phyloP scores from a whole-genome alignment of 441 rosid genomes.

The Pelargonium fulgidum region DNA sequence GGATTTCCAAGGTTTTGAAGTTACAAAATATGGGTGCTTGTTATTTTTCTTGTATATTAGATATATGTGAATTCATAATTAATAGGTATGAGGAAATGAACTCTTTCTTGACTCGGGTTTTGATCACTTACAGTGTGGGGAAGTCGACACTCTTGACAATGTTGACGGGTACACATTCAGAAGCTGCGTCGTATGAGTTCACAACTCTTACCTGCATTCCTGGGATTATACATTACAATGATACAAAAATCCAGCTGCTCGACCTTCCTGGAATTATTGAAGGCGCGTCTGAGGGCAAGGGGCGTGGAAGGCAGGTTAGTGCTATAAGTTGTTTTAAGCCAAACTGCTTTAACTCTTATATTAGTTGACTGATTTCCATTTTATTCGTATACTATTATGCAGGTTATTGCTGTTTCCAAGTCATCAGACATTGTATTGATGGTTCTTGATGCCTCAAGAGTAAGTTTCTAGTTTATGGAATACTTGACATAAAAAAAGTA shows the following conservation, averaged over 20 bases:
- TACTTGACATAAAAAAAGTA: no score
- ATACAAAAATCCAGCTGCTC: conserved; percentile 93
- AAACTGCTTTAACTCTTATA: no score
- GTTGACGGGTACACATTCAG: conserved; percentile 97
- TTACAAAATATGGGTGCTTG: neutral
- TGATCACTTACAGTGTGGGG: conserved; percentile 66
- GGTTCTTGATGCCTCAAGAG: conserved; percentile 99
- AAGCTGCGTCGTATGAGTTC: conserved; percentile 97
- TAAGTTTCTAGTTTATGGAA: conserved; percentile 29
- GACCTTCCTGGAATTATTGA: conserved; percentile 99
- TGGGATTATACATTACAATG: conserved; percentile 91
- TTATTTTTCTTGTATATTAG: neutral
- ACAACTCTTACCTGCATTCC: conserved; percentile 98
- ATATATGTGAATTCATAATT: no score
- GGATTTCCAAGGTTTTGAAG: conserved; percentile 83
- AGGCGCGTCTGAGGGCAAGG: conserved; percentile 99
- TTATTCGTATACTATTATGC: conserved; percentile 19
- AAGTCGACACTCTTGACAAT: conserved; percentile 91
- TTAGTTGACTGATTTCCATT: no score
- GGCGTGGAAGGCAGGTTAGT: conserved; percentile 95
- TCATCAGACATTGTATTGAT: conserved; percentile 94
- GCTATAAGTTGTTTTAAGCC: neutral
- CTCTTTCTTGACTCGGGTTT: neutral
- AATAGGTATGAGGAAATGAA: neutral
- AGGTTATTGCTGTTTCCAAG: conserved; percentile 98